phyloP scores from a whole-genome alignment of 495 filamentous ascomycete genomes.

The Symbiotaphrina buchneri region DNA sequence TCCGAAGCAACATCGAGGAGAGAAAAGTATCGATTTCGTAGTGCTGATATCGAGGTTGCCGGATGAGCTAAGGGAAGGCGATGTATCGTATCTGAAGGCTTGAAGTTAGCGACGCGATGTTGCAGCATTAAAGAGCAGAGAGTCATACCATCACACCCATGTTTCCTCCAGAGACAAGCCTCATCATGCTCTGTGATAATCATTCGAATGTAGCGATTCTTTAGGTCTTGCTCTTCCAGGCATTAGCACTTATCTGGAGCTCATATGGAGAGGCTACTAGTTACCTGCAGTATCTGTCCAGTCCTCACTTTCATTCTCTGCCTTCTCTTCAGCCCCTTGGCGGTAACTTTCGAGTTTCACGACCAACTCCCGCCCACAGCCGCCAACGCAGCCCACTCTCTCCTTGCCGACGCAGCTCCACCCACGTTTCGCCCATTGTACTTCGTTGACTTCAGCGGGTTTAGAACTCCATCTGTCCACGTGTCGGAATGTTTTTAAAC shows the following conservation, averaged over 20 bases:
- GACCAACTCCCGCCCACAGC: constrained; percentile 61
- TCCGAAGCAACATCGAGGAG: constrained; percentile 7
- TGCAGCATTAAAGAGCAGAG: background rate
- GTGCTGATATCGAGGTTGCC: constrained; percentile 9
- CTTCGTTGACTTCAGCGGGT: constrained; percentile 62
- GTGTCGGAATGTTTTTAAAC: constrained; percentile 71
- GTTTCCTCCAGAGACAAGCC: constrained; percentile 67
- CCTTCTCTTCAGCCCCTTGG: constrained; percentile 24
- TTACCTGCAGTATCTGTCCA: constrained; percentile 11
- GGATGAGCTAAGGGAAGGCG: constrained; percentile 13
- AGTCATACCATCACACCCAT: constrained; percentile 56
- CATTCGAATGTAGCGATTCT: constrained; percentile 51
- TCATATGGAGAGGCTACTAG: constrained; percentile 6
- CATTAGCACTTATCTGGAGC: background rate
- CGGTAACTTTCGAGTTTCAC: constrained; percentile 51
- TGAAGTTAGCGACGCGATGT: too few relatives aligned
- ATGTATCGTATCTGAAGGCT: constrained; percentile 16
- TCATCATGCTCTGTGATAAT: constrained; percentile 61
- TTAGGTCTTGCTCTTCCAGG: constrained; percentile 33
- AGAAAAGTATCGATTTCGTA: constrained; percentile 12
- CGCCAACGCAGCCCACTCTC: constrained; percentile 55
- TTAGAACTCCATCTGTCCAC: constrained; percentile 75
- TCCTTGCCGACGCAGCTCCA: constrained; percentile 74
- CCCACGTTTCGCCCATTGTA: constrained; percentile 86
- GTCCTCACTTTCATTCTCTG: constrained; percentile 35